These are phyloP conservation scores for Limnomonas spitsbergensis DNA, from an alignment of 139 green algal species.

Conservation along the genomic window DNA sequence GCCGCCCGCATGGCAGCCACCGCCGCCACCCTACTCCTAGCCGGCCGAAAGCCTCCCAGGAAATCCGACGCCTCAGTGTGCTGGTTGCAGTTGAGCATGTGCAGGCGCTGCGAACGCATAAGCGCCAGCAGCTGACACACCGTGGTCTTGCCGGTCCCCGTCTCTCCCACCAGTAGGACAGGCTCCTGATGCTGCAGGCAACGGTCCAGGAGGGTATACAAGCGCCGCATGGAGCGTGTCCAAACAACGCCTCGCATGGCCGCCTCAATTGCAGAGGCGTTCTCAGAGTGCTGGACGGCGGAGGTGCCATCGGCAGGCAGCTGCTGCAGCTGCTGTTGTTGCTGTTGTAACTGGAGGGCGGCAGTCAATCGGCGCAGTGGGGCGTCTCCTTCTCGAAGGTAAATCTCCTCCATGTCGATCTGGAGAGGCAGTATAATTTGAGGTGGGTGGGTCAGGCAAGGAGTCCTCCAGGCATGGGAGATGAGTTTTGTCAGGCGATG, in stretches of 20 bases:
- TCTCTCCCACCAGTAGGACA: constrained; percentile 94
- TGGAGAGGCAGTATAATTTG: constrained; percentile 27
- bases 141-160: constrained; percentile 95
- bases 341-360: constrained; percentile 11
- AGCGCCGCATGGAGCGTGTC: constrained; percentile 86
- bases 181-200: constrained; percentile 82
- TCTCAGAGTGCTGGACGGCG: constrained; percentile 6
- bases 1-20: constrained; percentile 22
- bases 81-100: constrained; percentile 98
- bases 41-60: constrained; percentile 87
- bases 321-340: constrained; percentile 21
- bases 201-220: constrained; percentile 81
- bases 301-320: background rate
- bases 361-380: constrained; percentile 48
- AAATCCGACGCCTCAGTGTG: constrained; percentile 98
- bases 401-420: constrained; percentile 72
- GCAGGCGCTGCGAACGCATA: constrained; percentile 73
- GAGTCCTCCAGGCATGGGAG: no score
- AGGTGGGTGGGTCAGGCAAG: background rate
- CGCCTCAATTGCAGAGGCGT: constrained; percentile 2
- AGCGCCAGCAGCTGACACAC: constrained; percentile 91
- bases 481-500: no score
- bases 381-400: constrained; percentile 55
- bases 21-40: constrained; percentile 24
- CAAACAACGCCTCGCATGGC: constrained; percentile 79